Percentiles rank a stretch among this genome's conserved stretches.
Evolutionary conservation across 805 yeast genomes (phyloP).

Genomic region (Tetrapisispora fleetii): DNA sequence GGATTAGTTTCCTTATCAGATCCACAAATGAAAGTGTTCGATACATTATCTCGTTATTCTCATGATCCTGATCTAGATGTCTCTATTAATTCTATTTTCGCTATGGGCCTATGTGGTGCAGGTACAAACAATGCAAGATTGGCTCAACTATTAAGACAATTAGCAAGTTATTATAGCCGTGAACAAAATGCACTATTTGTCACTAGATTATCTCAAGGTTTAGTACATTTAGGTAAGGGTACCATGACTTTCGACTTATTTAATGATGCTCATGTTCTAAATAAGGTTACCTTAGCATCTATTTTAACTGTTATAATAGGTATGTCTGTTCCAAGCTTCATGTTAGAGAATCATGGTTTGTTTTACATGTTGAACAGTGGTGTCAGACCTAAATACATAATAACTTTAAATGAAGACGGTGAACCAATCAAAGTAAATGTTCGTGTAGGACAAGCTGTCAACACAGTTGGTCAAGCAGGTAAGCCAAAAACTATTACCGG

Average conservation of each 20-base stretch:
- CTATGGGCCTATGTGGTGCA: constrained; percentile 97
- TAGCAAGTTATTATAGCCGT: constrained; percentile 85
- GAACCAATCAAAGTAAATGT: constrained; percentile 92
- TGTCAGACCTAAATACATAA: constrained; percentile 82
- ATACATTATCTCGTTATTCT: constrained; percentile 88
- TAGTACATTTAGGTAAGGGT: constrained; percentile 93
- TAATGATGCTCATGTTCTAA: constrained; percentile 77
- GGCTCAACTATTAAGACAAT: constrained; percentile 89
- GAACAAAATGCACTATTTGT: constrained; percentile 85
- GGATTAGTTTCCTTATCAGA: constrained; percentile 87
- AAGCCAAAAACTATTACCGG: constrained; percentile 98
- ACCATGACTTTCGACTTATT: constrained; percentile 83
- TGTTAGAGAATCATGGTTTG: constrained; percentile 72
- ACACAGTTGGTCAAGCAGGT: constrained; percentile 98
- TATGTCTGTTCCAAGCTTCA: constrained; percentile 76
- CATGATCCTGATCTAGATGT: constrained; percentile 93
- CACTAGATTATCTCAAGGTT: constrained; percentile 91
- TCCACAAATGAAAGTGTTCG: constrained; percentile 95
- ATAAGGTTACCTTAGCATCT: constrained; percentile 85
- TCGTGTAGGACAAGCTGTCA: constrained; percentile 98
- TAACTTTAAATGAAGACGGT: constrained; percentile 85
- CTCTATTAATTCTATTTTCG: constrained; percentile 86
- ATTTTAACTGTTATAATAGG: constrained; percentile 76
- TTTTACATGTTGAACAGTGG: constrained; percentile 82
- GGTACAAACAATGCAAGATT: constrained; percentile 98